These are phyloP conservation scores for Sphagnum magellanicum DNA, from an alignment of 228 moss, liverwort and hornwort species.

Conservation along the genomic window DNA sequence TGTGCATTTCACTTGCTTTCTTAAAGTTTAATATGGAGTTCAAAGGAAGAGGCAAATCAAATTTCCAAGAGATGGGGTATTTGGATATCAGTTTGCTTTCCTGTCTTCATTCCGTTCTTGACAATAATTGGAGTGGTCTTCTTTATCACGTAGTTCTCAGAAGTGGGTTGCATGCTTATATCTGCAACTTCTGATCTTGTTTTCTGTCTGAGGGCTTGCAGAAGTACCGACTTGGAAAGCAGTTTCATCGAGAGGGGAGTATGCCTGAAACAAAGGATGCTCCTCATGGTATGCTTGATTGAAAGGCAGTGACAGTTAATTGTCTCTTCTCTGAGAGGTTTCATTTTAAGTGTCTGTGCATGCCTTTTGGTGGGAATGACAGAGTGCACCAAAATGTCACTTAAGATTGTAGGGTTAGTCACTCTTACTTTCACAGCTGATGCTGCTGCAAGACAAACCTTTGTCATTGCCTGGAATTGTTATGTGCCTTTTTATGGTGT, in stretches of 20 bases:
- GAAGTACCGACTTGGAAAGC: conserved; percentile 91
- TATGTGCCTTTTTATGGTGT: background rate
- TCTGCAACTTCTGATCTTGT: background rate
- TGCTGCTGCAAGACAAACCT: background rate
- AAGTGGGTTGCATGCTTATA: background rate
- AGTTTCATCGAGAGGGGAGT: conserved; percentile 58
- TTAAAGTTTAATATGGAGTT: background rate
- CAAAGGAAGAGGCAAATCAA: no score
- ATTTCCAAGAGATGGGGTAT: background rate
- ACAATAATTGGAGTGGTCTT: no score
- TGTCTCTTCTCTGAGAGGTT: background rate
- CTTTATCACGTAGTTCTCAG: background rate
- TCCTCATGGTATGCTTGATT: conserved; percentile 18
- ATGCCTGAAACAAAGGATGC: conserved; percentile 58
- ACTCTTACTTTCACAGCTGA: background rate
- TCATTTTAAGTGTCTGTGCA: background rate
- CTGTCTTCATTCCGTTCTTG: background rate
- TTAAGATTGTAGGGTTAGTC: background rate
- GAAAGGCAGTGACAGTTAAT: background rate
- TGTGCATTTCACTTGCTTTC: background rate
- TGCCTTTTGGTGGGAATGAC: background rate
- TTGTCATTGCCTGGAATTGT: background rate
- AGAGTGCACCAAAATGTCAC: background rate
- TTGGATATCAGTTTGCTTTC: background rate
- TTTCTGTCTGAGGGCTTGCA: conserved; percentile 18